Conservation (phyloP, 495 filamentous ascomycete genomes). For the Pseudomonodictys pantanalensis region DNA sequence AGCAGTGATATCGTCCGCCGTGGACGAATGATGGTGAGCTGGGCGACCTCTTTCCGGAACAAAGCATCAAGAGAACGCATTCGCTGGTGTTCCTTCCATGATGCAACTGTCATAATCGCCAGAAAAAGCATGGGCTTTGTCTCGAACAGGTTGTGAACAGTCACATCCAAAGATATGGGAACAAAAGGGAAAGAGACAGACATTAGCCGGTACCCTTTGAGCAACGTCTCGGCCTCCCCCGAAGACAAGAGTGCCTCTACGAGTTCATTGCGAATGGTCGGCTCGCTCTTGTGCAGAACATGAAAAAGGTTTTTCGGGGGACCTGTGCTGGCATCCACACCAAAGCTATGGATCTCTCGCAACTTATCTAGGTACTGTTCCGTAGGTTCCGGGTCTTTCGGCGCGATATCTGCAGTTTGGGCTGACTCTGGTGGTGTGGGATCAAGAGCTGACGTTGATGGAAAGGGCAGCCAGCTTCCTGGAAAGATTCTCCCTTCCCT, state of each 20-base stretch:
- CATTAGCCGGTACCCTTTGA: slow-evolving; percentile 22
- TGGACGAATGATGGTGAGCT: slow-evolving; percentile 22
- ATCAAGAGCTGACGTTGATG: slow-evolving; percentile 7
- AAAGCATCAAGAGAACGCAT: slow-evolving; percentile 9
- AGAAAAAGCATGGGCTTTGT: slow-evolving; percentile 24
- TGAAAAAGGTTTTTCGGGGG: slow-evolving; percentile 8
- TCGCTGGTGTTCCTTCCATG: slow-evolving; percentile 18
- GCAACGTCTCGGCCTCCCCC: slow-evolving; percentile 12
- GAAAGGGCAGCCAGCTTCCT: slow-evolving; percentile 21
- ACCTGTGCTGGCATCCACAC: neutral
- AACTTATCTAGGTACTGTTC: slow-evolving; percentile 15
- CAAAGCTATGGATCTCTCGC: slow-evolving; percentile 19
- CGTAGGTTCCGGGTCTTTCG: neutral
- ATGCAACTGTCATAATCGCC: slow-evolving; percentile 18
- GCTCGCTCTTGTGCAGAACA: neutral
- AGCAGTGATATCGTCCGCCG: slow-evolving; percentile 22
- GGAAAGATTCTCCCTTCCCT: neutral
- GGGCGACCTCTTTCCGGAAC: slow-evolving; percentile 20
- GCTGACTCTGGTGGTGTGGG: neutral
- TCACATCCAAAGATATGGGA: neutral
- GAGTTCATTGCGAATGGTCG: slow-evolving; percentile 2
- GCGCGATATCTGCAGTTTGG: neutral
- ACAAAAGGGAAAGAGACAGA: slow-evolving; percentile 17
- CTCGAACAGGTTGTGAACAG: neutral
- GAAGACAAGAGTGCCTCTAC: slow-evolving; percentile 1